Base-by-base conservation (phyloP, 257 asterid species). In the Solanum bukasovii region DNA sequence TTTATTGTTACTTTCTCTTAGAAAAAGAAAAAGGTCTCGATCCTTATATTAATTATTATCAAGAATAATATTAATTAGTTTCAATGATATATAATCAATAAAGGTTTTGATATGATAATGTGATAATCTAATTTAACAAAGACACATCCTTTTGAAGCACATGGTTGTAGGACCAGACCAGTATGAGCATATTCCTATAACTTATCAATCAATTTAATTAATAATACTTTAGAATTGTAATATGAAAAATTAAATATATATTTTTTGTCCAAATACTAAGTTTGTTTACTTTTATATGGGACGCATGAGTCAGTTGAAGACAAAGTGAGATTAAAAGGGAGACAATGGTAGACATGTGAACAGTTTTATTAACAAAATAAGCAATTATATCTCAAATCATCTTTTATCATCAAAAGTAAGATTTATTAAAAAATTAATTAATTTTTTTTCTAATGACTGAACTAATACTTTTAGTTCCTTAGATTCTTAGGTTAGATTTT, bases 311-410 rank as follows among this genome's bases (percentile, higher is more conserved):
- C 85, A 29, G 82, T 49, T 18, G 34, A 73, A 70, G 87, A 90
- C 86, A 88, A 85, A 35, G 21, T 83, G 65, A 68, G 78, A 13
- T 34, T 82, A 49, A 27, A 63, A 74, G 3, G 63, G 84, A 82
- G 88, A 86, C 84, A 84, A 87, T 44, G 87, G 46, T 74, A 81
- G 89, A 83, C 89, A 84, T 88, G 90, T 86, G 85, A n/a, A 81
- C 18, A 87, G 61, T 61, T 13, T 85, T 63, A 35, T 68, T 61
- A 67, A 75, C 21, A 10, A 78, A 67, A 18, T 21, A 79, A 21
- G 85, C 11, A 16, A 67, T 87, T 35, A 79, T 56, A 81, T 23
- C 77, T 88, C 74, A 25, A 84, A 84, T 83, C 88, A 83, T 67
- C 49, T 52, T 73, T 81, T 21, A 40, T 59, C 79, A 79, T 34